Evolutionary conservation across 257 asterid genomes (phyloP).

Genomic region (Gentiana straminea): DNA sequence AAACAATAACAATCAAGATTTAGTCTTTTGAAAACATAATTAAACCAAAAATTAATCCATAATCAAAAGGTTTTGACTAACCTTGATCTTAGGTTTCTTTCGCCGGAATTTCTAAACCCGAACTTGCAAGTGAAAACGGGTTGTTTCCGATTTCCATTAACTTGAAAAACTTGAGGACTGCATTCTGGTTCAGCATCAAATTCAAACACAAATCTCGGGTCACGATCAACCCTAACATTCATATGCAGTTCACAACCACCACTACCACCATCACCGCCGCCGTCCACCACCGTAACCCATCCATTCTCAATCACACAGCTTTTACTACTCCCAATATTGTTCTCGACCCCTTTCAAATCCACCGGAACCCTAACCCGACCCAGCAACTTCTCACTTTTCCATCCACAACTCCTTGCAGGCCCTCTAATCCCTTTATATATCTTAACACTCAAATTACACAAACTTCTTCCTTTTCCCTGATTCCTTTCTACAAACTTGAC

Average conservation of each 20-base stretch:
- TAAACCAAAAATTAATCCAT: neutral
- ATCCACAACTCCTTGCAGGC: constrained; percentile 9
- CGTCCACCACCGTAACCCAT: constrained; percentile 40
- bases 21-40: neutral
- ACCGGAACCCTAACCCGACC: constrained; percentile 45
- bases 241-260: constrained; percentile 33
- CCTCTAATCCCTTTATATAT: constrained; percentile 30
- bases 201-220: constrained; percentile 91
- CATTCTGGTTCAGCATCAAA: constrained; percentile 97
- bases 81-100: constrained; percentile 78
- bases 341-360: constrained; percentile 60
- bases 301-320: constrained; percentile 59
- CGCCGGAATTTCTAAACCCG: constrained; percentile 56
- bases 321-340: constrained; percentile 23
- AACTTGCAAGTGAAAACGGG: constrained; percentile 95
- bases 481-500: constrained; percentile 39
- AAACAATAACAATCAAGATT: neutral
- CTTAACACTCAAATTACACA: constrained; percentile 34
- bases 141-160: constrained; percentile 78
- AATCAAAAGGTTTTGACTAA: constrained; percentile 11
- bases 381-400: constrained; percentile 27
- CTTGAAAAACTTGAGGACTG: constrained; percentile 94
- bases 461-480: constrained; percentile 2
- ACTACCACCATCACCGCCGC: constrained; percentile 17
- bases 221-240: constrained; percentile 74